Conservation (phyloP, 768 basidiomycete species). For the Suillus clintonianus region DNA sequence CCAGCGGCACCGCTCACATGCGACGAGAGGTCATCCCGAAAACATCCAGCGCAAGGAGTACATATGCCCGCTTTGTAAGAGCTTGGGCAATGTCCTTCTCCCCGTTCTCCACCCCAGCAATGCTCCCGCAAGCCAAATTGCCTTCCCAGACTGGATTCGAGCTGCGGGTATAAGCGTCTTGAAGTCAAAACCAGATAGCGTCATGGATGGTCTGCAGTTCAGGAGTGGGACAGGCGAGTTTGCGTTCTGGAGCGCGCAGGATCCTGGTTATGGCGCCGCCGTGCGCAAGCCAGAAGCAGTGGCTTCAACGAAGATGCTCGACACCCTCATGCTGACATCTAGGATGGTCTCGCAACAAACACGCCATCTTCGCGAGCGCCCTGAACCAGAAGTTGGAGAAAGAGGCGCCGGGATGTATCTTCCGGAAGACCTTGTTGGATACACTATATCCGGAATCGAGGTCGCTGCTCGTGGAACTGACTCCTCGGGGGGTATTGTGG, state of each 20-base stretch:
- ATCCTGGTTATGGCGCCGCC: conserved; percentile 63
- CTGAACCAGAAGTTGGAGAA: conserved; percentile 70
- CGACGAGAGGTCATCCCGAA: conserved; percentile 92
- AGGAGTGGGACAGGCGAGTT: conserved; percentile 85
- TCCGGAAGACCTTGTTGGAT: conserved; percentile 88
- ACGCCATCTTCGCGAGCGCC: conserved; percentile 75
- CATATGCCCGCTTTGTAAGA: conserved; percentile 97
- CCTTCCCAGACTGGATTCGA: conserved; percentile 89
- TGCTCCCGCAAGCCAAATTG: conserved; percentile 46
- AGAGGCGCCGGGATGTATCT: conserved; percentile 87
- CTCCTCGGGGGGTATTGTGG: conserved; percentile 50
- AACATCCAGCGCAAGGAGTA: conserved; percentile 92
- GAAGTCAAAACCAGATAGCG: conserved; percentile 75
- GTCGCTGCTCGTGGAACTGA: conserved; percentile 73
- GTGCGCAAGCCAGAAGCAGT: conserved; percentile 54
- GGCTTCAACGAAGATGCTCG: conserved; percentile 79
- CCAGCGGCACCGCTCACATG: conserved; percentile 84
- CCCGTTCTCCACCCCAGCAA: conserved; percentile 66
- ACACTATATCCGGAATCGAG: conserved; percentile 84
- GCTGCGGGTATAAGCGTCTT: conserved; percentile 87
- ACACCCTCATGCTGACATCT: conserved; percentile 78
- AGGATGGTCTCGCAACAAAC: conserved; percentile 85
- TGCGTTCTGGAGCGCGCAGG: conserved; percentile 86
- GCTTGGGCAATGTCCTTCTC: conserved; percentile 90
- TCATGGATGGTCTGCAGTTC: conserved; percentile 72